These are phyloP conservation scores for Bolboschoenus planiculmis DNA, from an alignment of 176 grass and related monocot genomes.

Conservation along the genomic window DNA sequence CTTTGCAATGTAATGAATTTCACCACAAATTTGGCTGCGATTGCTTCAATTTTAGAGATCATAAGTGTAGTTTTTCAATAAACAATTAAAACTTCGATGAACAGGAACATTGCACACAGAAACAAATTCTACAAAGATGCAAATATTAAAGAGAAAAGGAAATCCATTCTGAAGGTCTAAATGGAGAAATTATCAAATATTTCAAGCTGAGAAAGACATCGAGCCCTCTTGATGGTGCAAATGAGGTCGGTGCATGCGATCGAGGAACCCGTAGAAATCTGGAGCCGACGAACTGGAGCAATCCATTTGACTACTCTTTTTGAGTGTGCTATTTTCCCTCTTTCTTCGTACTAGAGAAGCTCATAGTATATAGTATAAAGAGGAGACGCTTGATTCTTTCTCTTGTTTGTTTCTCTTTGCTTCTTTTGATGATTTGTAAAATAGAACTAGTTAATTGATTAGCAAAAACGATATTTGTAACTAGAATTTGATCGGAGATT, in stretches of 20 bases:
- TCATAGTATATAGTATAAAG: too few relatives aligned
- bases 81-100: background rate
- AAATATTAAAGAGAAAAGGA: background rate
- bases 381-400: too few relatives aligned
- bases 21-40: background rate
- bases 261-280: conserved; percentile 76
- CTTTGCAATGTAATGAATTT: background rate
- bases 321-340: background rate
- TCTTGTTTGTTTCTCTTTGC: too few relatives aligned
- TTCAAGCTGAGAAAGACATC: background rate
- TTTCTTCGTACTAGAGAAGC: background rate
- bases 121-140: too few relatives aligned
- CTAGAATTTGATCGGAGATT: too few relatives aligned
- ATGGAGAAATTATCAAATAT: background rate
- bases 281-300: conserved; percentile 28
- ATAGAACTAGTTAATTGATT: too few relatives aligned
- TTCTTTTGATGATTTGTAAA: too few relatives aligned
- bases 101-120: too few relatives aligned
- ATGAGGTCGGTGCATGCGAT: conserved; percentile 83
- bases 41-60: background rate
- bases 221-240: conserved; percentile 62
- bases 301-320: background rate
- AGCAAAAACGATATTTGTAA: too few relatives aligned
- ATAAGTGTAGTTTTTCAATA: background rate
- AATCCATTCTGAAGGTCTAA: background rate